A percentile compares a stretch with the other conserved stretches of the same genome.
Evolutionary conservation across 331 rosid species (phyloP).

Genomic region (Malus hybrid): DNA sequence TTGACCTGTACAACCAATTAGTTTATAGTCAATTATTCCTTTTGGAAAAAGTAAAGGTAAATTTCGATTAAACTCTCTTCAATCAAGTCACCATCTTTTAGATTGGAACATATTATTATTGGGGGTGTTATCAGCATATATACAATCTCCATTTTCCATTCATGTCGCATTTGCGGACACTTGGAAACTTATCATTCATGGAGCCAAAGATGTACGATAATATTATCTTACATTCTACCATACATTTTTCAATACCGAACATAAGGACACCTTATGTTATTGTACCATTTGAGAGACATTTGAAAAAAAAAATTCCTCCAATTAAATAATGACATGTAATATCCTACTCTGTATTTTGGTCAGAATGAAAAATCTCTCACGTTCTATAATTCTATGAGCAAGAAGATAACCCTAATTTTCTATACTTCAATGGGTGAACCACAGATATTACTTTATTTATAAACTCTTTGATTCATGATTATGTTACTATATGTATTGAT

Average conservation of each 20-base stretch:
- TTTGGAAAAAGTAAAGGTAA: neutral
- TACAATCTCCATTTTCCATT: neutral
- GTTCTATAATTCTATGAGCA: neutral
- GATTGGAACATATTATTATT: neutral
- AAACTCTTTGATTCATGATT: too few species aligned
- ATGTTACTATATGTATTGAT: too few species aligned
- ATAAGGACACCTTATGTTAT: too few species aligned
- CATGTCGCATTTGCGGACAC: neutral
- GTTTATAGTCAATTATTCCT: neutral
- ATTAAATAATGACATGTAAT: too few species aligned
- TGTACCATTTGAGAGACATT: too few species aligned
- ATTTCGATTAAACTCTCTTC: neutral
- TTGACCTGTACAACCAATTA: too few species aligned
- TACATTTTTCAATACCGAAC: too few species aligned
- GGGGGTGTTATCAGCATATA: neutral
- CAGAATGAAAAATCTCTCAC: too few species aligned
- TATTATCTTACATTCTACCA: neutral
- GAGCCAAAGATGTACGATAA: neutral
- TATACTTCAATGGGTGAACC: too few species aligned
- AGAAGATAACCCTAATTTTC: neutral
- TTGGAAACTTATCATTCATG: neutral
- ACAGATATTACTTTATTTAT: too few species aligned
- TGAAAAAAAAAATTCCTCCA: too few species aligned
- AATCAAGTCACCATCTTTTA: neutral
- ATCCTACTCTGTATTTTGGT: too few species aligned